Percentiles rank a stretch among this genome's conserved stretches.
phyloP scores from a whole-genome alignment of 805 yeast species.

The Teunomyces tritomae region DNA sequence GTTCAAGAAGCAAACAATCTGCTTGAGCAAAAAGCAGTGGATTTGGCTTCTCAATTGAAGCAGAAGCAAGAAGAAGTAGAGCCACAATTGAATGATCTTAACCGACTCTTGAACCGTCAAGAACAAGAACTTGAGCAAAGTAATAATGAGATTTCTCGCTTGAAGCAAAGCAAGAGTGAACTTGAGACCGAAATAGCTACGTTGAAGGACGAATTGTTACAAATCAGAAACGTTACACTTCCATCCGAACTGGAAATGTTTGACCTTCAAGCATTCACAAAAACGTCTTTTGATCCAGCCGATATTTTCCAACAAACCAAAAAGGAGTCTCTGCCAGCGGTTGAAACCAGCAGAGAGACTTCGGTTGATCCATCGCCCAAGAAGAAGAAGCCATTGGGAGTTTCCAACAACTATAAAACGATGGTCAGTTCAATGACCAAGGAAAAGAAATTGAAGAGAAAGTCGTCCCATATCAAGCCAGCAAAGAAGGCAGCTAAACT shows the following conservation, averaged over 20 bases:
- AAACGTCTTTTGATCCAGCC: conserved; percentile 4
- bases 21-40: background rate
- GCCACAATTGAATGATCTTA: background rate
- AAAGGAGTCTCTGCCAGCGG: background rate
- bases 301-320: conserved; percentile 7
- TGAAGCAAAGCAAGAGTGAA: background rate
- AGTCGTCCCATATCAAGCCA: conserved; percentile 3
- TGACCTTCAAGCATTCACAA: background rate
- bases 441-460: conserved; percentile 10
- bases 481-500: conserved; percentile 1
- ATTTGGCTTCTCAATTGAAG: background rate
- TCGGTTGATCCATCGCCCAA: conserved; percentile 1
- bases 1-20: background rate
- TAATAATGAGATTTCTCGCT: background rate
- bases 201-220: conserved; percentile 1
- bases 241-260: conserved; percentile 5
- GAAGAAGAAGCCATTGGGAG: conserved; percentile 6
- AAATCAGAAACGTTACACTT: conserved; percentile 5
- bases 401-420: conserved; percentile 10
- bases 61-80: background rate
- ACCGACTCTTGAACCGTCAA: conserved; percentile 2
- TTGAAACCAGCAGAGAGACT: no score
- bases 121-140: background rate
- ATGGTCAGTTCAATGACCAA: conserved; percentile 9
- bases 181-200: background rate